A percentile compares a stretch with the other conserved stretches of the same genome.
Conservation (phyloP, 768 basidiomycete genomes). For the Dictyophora rubrovolvata region DNA sequence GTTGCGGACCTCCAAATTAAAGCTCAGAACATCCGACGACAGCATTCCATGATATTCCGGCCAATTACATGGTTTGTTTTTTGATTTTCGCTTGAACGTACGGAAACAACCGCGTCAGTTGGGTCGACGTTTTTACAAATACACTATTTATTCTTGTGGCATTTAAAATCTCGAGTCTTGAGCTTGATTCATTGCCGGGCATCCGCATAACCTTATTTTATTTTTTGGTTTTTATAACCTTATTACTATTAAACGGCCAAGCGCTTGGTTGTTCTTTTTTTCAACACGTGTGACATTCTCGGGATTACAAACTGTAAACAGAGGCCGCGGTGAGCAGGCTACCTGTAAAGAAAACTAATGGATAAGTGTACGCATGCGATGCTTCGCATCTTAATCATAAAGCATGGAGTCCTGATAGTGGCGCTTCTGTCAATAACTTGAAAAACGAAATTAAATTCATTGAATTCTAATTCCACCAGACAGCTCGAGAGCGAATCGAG, state of each 20-base stretch:
- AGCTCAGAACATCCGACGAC: not conserved
- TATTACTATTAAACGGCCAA: not conserved
- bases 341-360: not conserved
- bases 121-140: not conserved
- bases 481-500: too few species aligned
- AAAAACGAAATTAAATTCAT: too few species aligned
- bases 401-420: too few species aligned
- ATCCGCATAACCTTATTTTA: not conserved
- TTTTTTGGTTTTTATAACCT: not conserved
- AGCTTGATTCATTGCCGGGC: not conserved
- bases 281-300: not conserved
- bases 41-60: not conserved
- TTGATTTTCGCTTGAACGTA: not conserved
- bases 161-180: not conserved
- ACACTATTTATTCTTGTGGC: not conserved
- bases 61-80: not conserved
- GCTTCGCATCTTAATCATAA: too few species aligned
- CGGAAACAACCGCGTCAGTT: not conserved
- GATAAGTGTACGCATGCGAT: too few species aligned
- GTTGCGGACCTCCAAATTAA: slow-evolving; percentile 3
- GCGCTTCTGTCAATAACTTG: too few species aligned
- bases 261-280: not conserved
- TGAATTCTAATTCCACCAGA: too few species aligned
- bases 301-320: not conserved
- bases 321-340: not conserved